Base-by-base conservation (phyloP, 2,329 filamentous ascomycete species). In the Cryphonectria naterciae region DNA sequence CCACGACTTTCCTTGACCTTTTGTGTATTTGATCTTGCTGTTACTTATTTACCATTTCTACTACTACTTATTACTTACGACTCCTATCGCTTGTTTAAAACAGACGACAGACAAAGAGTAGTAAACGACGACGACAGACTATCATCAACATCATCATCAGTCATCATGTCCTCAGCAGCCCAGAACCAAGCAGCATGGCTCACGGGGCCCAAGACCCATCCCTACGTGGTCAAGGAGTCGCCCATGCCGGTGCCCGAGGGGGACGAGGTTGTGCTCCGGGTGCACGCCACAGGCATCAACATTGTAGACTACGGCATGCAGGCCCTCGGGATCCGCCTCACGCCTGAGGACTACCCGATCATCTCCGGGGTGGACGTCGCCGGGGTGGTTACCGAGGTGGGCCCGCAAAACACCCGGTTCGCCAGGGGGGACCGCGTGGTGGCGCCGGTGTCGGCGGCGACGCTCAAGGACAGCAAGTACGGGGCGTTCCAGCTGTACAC, bases 281-380 rank as follows among this genome's bases (percentile, higher is more conserved):
- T 76, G 67, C 70, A 69, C 49, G 75, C 77, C n/a, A 71, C 79
- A 49, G 77, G 77, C 13, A 74, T 79, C 70, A 79, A 79, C 78
- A 63, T 74, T 75, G 41, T 79, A 11, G 78, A 80, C 71, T 65
- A 37, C 69, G 63, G 5, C 5, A 28, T 65, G 43, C 63, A 65
- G 41, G 19, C 28, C 4, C 63, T 17, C 17, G 63, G 63, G 15
- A 49, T 65, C 63, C 28, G 32, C n/a, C 25, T 49, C 43, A 7
- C 79, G 22, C 66, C 79, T 64, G 77, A 69, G 10, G 63, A 65
- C 11, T 81, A 78, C 65, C 81, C 81, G 3, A 74, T 70, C 8
- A 75, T 82, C 39, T 71, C 80, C 8, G 80, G 81, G n/a, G 71
- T 68, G 43, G 81, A 78, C 73, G 76, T 77, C 56, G 77, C 81